These are phyloP conservation scores for Nyssa sinensis DNA, from an alignment of 148 eudicot species.

Conservation along the genomic window DNA sequence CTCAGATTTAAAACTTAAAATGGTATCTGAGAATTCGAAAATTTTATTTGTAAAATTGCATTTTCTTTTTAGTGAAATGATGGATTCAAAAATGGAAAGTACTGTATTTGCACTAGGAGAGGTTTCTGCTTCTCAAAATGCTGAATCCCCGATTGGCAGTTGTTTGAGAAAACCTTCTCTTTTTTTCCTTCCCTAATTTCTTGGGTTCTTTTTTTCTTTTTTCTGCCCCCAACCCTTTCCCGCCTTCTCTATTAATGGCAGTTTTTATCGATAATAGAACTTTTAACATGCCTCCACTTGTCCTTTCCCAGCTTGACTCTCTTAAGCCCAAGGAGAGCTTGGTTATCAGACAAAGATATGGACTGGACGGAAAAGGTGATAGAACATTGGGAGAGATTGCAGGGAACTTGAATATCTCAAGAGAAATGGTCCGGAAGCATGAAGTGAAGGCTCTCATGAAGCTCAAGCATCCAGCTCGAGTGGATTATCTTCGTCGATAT, in stretches of 20 bases:
- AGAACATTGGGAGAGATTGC: slow-evolving; percentile 92
- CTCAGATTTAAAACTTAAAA: no score
- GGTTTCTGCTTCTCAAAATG: no score
- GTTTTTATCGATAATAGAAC: neutral
- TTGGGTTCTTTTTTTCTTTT: neutral
- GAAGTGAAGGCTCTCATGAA: slow-evolving; percentile 95
- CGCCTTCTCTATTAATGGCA: no score
- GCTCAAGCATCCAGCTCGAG: slow-evolving; percentile 91
- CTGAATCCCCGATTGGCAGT: no score
- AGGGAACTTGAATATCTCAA: slow-evolving; percentile 81
- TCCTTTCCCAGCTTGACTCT: slow-evolving; percentile 76
- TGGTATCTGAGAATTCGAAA: no score
- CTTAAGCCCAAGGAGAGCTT: slow-evolving; percentile 94
- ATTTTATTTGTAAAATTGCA: no score
- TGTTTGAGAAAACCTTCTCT: no score
- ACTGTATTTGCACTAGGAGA: no score
- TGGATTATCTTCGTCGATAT: slow-evolving; percentile 74
- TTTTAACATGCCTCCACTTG: neutral
- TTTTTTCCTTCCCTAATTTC: no score
- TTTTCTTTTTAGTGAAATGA: no score
- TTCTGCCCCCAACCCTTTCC: neutral
- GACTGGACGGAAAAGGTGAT: slow-evolving; percentile 93
- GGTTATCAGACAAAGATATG: slow-evolving; percentile 94
- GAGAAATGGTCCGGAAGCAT: slow-evolving; percentile 97
- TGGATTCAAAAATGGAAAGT: no score